Base-by-base conservation (phyloP, 345 rosid species). In the Eucalyptus marginata region DNA sequence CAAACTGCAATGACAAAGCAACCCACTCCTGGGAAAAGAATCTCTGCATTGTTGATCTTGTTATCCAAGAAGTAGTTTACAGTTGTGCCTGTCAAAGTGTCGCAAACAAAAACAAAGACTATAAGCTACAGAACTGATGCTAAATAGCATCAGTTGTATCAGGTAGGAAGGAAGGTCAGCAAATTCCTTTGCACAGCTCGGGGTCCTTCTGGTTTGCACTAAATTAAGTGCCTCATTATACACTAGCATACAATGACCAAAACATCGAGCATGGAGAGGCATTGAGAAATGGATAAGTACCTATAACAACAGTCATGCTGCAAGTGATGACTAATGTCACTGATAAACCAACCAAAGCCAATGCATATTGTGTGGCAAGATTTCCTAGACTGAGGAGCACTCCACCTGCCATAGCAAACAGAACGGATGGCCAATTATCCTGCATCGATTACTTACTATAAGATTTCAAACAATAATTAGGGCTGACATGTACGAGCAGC, bases 381-480 rank as follows among this genome's bases (percentile, higher is more conserved):
- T 96, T 96, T 86, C 98, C 99, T 15, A 97, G 64, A 94, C 97
- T 93, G 49, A 96, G 94, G 89, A 93, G 92, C 83, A 95, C 89
- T 54, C 98, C 98, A 87, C 98, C 96, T 12, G 91, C 96, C 95
- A 95, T 91, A 52, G 99, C 97, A 91, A 96, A 96, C 94, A 95
- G 87, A 89, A 95, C 94, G 3, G 94, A 95, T 1, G 98, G 96
- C 98, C 98, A 97, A 80, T 95, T 97, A 66, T 94, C 96, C 92
- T 93, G 94, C 87, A n/a, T 87, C 52, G 3, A 14, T 51, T 50
- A n/a, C 79, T 18, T 46, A 52, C 76, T 7, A 18, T 54, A 46
- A 40, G 49, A 62, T 43, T 59, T 12, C 64, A 86, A n/a, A n/a
- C 46, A 15, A 43, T 31, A 31, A 31, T 3, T 18, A 51, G 18